Evolutionary conservation across 148 eudicot species (phyloP), one percentile per base, ranked within the genome.

Genomic region (Drosera capensis): DNA sequence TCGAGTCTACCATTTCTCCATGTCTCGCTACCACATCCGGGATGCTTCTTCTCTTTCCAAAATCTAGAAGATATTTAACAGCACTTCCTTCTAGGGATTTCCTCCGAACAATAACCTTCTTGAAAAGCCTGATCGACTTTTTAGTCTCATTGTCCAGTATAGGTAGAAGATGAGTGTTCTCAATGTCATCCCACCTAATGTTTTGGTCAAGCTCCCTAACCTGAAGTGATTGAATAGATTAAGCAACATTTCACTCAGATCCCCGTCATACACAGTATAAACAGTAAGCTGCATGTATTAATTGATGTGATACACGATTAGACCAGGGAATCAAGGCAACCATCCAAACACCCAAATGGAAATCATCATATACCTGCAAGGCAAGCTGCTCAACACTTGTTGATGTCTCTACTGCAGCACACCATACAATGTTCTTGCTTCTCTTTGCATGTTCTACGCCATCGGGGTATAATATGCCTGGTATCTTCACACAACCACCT

Each of bases 301-400:
- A n/a, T n/a, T n/a, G n/a, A n/a, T n/a, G n/a, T n/a, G n/a, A n/a
- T n/a, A n/a, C n/a, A n/a, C n/a, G n/a, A n/a, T n/a, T n/a, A n/a
- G n/a, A n/a, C n/a, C n/a, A n/a, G n/a, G n/a, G n/a, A n/a, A n/a
- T n/a, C n/a, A n/a, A n/a, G n/a, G n/a, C n/a, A n/a, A n/a, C n/a
- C n/a, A n/a, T n/a, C n/a, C n/a, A n/a, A n/a, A n/a, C n/a, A n/a
- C n/a, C n/a, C n/a, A n/a, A n/a, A n/a, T n/a, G n/a, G n/a, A n/a
- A n/a, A n/a, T n/a, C n/a, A n/a, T n/a, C n/a, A n/a, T n/a, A 62
- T 55, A 77, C 99, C 95, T 75, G 99, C 54, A 90, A 68, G 50
- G 99, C 95, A 55, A 90, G 95, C 72, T 90, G 94, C 23, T 68
- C 78, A 60, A 79, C 70, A 51, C 68, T 75, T 34, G 47, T 66